Evolutionary conservation across 495 filamentous ascomycete genomes (phyloP), one percentile per base, ranked within the genome.

Genomic region (Astrothelium macrocarpum): DNA sequence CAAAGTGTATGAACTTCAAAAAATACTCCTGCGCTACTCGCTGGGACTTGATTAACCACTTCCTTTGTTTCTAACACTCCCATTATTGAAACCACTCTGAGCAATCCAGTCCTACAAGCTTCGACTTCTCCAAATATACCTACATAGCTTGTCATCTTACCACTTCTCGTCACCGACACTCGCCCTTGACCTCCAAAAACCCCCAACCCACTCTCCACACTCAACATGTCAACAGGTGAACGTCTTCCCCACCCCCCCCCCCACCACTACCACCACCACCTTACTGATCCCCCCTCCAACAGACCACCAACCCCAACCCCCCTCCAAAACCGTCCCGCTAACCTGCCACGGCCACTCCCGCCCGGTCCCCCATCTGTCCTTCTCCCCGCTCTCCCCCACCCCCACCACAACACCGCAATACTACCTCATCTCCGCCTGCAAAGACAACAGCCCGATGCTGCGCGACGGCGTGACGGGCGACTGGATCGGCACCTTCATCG

Each of bases 401-500:
- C 14, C 34, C 5, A 39, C 34, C 63, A n/a, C 46, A 32, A n/a
- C 63, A 59, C 88, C 92, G 59, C 84, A 88, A 66, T 97, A 95
- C 75, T 97, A 95, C 72, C 76, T 97, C 67, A 91, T 97, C 61
- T 96, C 93, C n/a, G 91, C 93, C 62, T 97, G 95, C 82, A 98
- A 98, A 92, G 94, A 98, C 76, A 91, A 90, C 70, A 97, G 97
- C 74, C 94, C 94, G 36, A 97, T 97, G 93, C 89, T 98, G 69
- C 88, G 94, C 62, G 90, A 98, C 80, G 94, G 94, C 61, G 84
- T 95, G 61, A 97, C 94, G 18, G 94, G 94, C 62, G 94, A 98
- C 74, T 98, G 89, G 94, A 97, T 98, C 66, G 94, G 94, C 39
- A 98, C 95, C 42, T 97, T 97, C 71, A 85, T 98, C 61, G 93